Evolutionary conservation across 192 early-diverging fungal genomes (phyloP).

Genomic region (Podila epigama): DNA sequence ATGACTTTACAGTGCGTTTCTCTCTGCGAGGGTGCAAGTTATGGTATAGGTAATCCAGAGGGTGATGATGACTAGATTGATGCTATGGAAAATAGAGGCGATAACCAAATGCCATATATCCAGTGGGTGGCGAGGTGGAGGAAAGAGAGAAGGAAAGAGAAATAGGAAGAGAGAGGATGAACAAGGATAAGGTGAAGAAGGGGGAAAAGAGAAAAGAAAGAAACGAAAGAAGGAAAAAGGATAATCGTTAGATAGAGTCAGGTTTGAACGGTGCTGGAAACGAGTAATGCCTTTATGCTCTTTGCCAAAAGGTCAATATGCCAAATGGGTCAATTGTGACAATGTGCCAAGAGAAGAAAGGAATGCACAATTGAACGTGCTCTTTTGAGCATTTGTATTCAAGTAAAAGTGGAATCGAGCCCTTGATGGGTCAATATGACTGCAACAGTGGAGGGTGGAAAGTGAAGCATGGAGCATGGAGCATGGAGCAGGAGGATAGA

Average conservation of each 20-base stretch:
- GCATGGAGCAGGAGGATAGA: background rate
- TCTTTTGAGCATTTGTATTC: background rate
- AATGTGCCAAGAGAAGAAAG: background rate
- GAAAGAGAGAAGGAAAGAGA: slow-evolving; percentile 6
- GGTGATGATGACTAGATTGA: no score
- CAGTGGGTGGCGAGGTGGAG: background rate
- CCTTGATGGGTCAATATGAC: background rate
- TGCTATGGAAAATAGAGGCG: background rate
- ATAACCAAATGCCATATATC: no score
- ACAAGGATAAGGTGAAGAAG: background rate
- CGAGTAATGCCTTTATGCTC: no score
- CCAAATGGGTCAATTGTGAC: no score
- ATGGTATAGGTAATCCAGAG: no score
- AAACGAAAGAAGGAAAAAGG: background rate
- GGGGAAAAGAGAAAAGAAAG: background rate
- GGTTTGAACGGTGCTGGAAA: no score
- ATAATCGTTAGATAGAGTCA: no score
- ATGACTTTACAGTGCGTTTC: background rate
- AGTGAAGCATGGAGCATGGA: background rate
- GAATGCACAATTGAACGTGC: background rate
- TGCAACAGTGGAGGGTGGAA: background rate
- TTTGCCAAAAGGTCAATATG: no score
- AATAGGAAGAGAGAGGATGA: background rate
- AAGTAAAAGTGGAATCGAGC: background rate
- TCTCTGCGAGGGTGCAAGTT: background rate